Evolutionary conservation across 345 rosid species (phyloP).

Genomic region (Citrus reticulata): DNA sequence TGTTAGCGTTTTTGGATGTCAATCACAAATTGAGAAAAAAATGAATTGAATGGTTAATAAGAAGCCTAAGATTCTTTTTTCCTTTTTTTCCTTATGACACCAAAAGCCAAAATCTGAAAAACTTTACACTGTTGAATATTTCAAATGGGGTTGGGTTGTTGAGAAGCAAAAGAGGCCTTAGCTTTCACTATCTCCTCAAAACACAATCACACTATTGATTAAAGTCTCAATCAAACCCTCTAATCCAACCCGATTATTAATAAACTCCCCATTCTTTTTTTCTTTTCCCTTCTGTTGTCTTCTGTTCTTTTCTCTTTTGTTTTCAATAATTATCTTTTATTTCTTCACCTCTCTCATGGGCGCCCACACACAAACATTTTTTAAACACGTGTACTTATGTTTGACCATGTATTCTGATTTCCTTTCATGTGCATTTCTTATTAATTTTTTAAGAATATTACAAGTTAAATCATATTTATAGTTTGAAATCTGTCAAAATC

Average conservation of each 20-base stretch:
- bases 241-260: slow-evolving; percentile 19
- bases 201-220: slow-evolving; percentile 24
- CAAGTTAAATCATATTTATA: too few relatives aligned
- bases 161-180: slow-evolving; percentile 49
- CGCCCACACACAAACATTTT: too few relatives aligned
- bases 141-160: slow-evolving; percentile 68
- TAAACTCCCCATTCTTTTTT: background rate
- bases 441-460: too few relatives aligned
- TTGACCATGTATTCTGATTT: too few relatives aligned
- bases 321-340: background rate
- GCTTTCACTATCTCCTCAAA: slow-evolving; percentile 30
- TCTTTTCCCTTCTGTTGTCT: background rate
- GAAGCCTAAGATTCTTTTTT: slow-evolving; percentile 33
- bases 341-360: background rate
- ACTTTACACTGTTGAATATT: slow-evolving; percentile 20
- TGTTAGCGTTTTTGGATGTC: background rate
- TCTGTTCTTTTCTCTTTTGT: background rate
- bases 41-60: slow-evolving; percentile 10
- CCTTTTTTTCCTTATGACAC: background rate
- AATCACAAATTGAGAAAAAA: background rate
- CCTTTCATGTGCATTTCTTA: too few relatives aligned
- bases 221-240: slow-evolving; percentile 26
- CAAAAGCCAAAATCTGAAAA: slow-evolving; percentile 21
- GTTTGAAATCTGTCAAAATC: background rate
- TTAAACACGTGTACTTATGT: too few relatives aligned